phyloP scores from a whole-genome alignment of 1,284 basidiomycete genomes.

The Tremellales sp. region DNA sequence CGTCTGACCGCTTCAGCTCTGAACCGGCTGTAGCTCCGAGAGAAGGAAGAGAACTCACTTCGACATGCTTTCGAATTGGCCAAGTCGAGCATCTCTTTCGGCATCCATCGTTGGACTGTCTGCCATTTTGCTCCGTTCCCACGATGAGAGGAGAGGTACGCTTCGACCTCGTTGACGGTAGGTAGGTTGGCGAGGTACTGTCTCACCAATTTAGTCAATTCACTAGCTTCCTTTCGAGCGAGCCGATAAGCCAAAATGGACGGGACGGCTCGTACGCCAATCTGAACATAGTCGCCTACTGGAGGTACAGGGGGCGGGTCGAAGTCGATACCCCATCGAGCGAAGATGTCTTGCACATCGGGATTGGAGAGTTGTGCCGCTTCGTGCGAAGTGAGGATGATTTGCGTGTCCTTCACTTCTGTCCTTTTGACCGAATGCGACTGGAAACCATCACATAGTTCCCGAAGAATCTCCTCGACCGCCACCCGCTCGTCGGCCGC shows the following conservation, averaged over 20 bases:
- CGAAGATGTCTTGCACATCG: conserved; percentile 50
- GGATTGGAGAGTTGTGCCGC: conserved; percentile 50
- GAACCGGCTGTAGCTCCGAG: neutral
- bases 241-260: conserved; percentile 30
- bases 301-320: conserved; percentile 10
- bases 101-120: conserved; percentile 69
- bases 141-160: conserved; percentile 16
- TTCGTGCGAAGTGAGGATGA: conserved; percentile 65
- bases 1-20: conserved; percentile 55
- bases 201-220: conserved; percentile 35
- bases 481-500: conserved; percentile 89
- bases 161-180: conserved; percentile 29
- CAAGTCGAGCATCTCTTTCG: conserved; percentile 69
- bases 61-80: conserved; percentile 90
- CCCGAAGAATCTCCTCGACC: conserved; percentile 73
- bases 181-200: conserved; percentile 28
- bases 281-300: conserved; percentile 41
- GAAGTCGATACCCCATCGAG: conserved; percentile 70
- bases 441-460: conserved; percentile 63
- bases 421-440: conserved; percentile 46
- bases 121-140: conserved; percentile 55
- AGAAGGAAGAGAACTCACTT: conserved; percentile 53
- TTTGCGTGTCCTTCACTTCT: conserved; percentile 47
- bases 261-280: conserved; percentile 42
- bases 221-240: conserved; percentile 20